Evolutionary conservation across 169 alveolate species (phyloP).

Genomic region (Fabrea salina): DNA sequence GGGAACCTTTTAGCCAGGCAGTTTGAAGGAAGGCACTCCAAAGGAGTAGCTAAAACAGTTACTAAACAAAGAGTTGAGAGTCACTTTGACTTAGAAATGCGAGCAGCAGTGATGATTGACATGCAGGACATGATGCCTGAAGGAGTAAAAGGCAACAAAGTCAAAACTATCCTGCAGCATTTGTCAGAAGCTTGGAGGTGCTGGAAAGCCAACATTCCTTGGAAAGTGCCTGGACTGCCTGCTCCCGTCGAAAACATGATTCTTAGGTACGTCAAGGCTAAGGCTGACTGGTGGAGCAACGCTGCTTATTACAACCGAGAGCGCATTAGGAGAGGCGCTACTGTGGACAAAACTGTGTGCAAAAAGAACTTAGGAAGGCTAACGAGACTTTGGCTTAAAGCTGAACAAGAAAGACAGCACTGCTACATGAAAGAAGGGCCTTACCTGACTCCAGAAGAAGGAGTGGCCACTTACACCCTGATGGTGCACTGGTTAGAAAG

Average conservation of each 20-base stretch:
- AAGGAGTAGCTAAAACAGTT: conserved; percentile 98
- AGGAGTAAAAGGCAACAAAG: conserved; percentile 97
- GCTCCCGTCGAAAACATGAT: conserved; percentile 99
- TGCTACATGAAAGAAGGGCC: conserved; percentile 99
- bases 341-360: conserved; percentile 99
- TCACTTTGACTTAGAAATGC: conserved; percentile 97
- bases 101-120: conserved; percentile 99
- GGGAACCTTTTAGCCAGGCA: conserved; percentile 98
- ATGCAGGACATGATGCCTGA: conserved; percentile 99
- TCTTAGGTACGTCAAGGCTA: conserved; percentile 96
- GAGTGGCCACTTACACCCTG: conserved; percentile 99
- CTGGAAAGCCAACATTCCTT: conserved; percentile 99
- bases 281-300: conserved; percentile 99
- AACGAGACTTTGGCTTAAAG: conserved; percentile 98
- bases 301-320: conserved; percentile 99
- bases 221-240: conserved; percentile 99
- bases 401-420: conserved; percentile 99
- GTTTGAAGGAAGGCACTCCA: conserved; percentile 98
- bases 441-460: conserved; percentile 98
- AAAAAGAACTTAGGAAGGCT: conserved; percentile 99
- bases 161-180: conserved; percentile 98
- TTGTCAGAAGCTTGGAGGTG: conserved; percentile 99
- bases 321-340: conserved; percentile 99
- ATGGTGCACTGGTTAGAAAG: conserved; percentile 99
- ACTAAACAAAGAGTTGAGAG: conserved; percentile 99